Conservation (phyloP, 345 rosid genomes). For the Excoecaria cochinchinensis region DNA sequence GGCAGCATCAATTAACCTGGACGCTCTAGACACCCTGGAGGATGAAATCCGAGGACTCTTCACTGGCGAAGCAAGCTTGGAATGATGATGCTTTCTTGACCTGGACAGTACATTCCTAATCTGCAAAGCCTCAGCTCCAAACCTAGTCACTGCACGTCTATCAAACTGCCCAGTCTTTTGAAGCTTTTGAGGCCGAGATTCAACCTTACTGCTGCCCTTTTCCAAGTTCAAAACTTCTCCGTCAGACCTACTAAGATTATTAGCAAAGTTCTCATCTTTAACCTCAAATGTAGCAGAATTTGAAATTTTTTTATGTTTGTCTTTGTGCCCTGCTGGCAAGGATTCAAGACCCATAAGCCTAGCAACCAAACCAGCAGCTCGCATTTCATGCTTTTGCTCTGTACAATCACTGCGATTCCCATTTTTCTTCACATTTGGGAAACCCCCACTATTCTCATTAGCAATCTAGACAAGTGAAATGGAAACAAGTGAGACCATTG, state of each 20-base stretch:
- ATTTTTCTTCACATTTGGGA: slow-evolving; percentile 54
- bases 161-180: slow-evolving; percentile 65
- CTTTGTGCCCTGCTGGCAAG: slow-evolving; percentile 55
- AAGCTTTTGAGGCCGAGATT: slow-evolving; percentile 78
- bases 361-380: slow-evolving; percentile 78
- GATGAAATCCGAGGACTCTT: slow-evolving; percentile 65
- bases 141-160: slow-evolving; percentile 56
- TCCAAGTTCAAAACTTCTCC: slow-evolving; percentile 34
- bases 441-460: slow-evolving; percentile 75
- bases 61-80: slow-evolving; percentile 59
- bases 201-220: slow-evolving; percentile 42
- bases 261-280: slow-evolving; percentile 29
- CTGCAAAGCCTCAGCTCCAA: slow-evolving; percentile 81
- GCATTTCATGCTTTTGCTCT: slow-evolving; percentile 60
- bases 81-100: slow-evolving; percentile 59
- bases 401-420: slow-evolving; percentile 20
- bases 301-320: slow-evolving; percentile 51
- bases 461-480: slow-evolving; percentile 52
- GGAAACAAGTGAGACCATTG: slow-evolving; percentile 1
- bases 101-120: slow-evolving; percentile 65
- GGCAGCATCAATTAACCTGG: slow-evolving; percentile 84
- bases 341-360: slow-evolving; percentile 97
- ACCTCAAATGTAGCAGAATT: slow-evolving; percentile 28
- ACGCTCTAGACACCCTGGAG: slow-evolving; percentile 45
- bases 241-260: slow-evolving; percentile 11